Evolutionary conservation across 495 filamentous ascomycete species (phyloP).

Genomic region (Pseudomonodictys pantanalensis): DNA sequence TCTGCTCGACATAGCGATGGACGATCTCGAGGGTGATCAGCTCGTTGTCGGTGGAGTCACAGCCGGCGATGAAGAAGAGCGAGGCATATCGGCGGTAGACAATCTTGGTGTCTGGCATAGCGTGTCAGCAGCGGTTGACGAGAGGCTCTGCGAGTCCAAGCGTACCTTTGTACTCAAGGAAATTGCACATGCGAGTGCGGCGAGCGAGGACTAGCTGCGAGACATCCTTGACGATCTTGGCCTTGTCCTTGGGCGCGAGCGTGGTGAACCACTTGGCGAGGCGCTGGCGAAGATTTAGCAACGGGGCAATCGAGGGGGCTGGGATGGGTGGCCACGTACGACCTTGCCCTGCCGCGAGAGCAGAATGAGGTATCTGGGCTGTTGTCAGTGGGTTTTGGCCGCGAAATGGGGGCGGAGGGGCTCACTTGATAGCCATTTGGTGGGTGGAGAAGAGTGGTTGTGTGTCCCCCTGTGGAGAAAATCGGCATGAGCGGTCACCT

Average conservation of each 20-base stretch:
- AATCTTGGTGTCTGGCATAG: slow-evolving; percentile 79
- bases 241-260: slow-evolving; percentile 95
- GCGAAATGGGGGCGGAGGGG: neutral
- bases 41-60: slow-evolving; percentile 92
- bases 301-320: slow-evolving; percentile 35
- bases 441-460: slow-evolving; percentile 9
- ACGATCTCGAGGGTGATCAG: slow-evolving; percentile 97
- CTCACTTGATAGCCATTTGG: slow-evolving; percentile 63
- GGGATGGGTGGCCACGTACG: slow-evolving; percentile 59
- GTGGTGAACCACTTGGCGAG: slow-evolving; percentile 99
- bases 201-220: slow-evolving; percentile 95
- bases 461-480: neutral
- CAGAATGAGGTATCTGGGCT: slow-evolving; percentile 90
- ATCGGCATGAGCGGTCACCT: slow-evolving; percentile 1
- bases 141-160: neutral
- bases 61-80: slow-evolving; percentile 98
- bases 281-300: slow-evolving; percentile 59
- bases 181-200: slow-evolving; percentile 98
- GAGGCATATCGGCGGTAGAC: slow-evolving; percentile 98
- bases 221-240: slow-evolving; percentile 99
- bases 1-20: slow-evolving; percentile 98
- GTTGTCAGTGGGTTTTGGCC: slow-evolving; percentile 3
- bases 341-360: slow-evolving; percentile 99
- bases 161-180: slow-evolving; percentile 97
- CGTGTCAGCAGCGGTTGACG: slow-evolving; percentile 10